Percentiles rank a stretch among this genome's conserved stretches.
Conservation (phyloP, 192 early-diverging fungal species). For the Coemansia sp. region DNA sequence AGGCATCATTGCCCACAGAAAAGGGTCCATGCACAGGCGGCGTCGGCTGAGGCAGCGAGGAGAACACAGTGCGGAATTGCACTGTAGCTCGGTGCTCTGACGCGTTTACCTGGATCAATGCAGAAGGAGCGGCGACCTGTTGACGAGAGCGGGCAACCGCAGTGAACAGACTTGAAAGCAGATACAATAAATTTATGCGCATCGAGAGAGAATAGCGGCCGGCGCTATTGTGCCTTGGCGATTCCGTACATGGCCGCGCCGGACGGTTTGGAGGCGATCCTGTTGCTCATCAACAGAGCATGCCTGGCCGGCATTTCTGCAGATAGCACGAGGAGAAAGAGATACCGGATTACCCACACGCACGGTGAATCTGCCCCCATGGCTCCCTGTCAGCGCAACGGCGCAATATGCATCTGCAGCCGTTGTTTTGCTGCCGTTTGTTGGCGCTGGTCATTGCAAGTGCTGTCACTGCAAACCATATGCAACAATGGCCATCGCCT, state of each 20-base stretch:
- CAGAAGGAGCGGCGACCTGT: not conserved
- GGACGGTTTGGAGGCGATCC: slow-evolving; percentile 3
- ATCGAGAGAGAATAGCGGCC: not conserved
- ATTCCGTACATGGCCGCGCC: slow-evolving; percentile 1
- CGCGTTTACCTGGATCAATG: not conserved
- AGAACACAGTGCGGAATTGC: slow-evolving; percentile 3
- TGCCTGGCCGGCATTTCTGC: not conserved
- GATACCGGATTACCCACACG: slow-evolving; percentile 2
- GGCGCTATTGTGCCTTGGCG: slow-evolving; percentile 2
- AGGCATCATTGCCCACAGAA: not conserved
- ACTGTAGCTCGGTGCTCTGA: not conserved
- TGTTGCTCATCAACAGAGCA: slow-evolving; percentile 1
- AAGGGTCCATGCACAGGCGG: not conserved
- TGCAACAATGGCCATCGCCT: slow-evolving; percentile 33
- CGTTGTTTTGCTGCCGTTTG: slow-evolving; percentile 4
- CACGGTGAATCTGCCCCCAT: slow-evolving; percentile 4
- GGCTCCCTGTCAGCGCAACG: slow-evolving; percentile 11
- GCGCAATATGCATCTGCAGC: slow-evolving; percentile 14
- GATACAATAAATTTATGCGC: slow-evolving; percentile 30
- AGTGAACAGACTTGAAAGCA: slow-evolving; percentile 7
- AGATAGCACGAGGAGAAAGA: not conserved
- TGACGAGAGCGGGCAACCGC: not conserved
- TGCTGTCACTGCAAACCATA: slow-evolving; percentile 22
- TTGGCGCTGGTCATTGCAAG: slow-evolving; percentile 15
- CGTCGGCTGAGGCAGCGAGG: not conserved